A percentile compares a stretch with the other conserved stretches of the same genome.
Conservation (phyloP, 192 early-diverging fungal species). For the Globomyces pollinis-pini region DNA sequence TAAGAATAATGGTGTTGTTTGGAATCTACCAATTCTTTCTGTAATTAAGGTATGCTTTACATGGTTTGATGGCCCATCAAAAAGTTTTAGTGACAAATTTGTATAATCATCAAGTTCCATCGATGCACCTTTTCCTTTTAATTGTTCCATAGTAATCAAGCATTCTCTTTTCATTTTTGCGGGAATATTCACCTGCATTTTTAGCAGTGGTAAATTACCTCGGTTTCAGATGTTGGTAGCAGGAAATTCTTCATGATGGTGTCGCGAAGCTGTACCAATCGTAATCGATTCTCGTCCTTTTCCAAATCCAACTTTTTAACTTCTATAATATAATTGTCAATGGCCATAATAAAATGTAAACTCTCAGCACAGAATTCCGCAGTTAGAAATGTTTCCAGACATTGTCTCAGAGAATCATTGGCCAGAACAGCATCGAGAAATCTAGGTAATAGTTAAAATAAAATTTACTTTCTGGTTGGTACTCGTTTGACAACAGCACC, state of each 20-base stretch:
- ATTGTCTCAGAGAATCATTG: not conserved
- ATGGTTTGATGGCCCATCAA: slow-evolving; percentile 1
- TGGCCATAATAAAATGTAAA: slow-evolving; percentile 7
- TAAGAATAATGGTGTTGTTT: not conserved
- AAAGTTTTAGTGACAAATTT: not conserved
- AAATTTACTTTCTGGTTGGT: slow-evolving; percentile 11
- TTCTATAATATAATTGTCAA: not conserved
- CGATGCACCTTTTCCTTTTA: slow-evolving; percentile 3
- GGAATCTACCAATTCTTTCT: slow-evolving; percentile 12
- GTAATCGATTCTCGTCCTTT: not conserved
- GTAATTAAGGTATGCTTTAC: slow-evolving; percentile 1
- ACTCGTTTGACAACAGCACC: not conserved
- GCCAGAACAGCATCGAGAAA: slow-evolving; percentile 6
- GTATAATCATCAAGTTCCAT: slow-evolving; percentile 7
- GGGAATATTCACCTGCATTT: slow-evolving; percentile 7
- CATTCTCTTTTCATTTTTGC: slow-evolving; percentile 10
- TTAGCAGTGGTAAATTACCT: not conserved
- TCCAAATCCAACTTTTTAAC: slow-evolving; percentile 8
- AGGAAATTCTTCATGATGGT: slow-evolving; percentile 5
- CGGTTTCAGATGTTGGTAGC: slow-evolving; percentile 7
- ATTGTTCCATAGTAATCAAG: slow-evolving; percentile 4
- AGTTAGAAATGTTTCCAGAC: slow-evolving; percentile 4
- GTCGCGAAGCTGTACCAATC: slow-evolving; percentile 1
- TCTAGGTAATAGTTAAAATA: no score
- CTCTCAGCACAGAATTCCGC: slow-evolving; percentile 8